A percentile compares a stretch with the other conserved stretches of the same genome.
Evolutionary conservation across 768 basidiomycete species (phyloP).

Genomic region (Termitomyces sp.): DNA sequence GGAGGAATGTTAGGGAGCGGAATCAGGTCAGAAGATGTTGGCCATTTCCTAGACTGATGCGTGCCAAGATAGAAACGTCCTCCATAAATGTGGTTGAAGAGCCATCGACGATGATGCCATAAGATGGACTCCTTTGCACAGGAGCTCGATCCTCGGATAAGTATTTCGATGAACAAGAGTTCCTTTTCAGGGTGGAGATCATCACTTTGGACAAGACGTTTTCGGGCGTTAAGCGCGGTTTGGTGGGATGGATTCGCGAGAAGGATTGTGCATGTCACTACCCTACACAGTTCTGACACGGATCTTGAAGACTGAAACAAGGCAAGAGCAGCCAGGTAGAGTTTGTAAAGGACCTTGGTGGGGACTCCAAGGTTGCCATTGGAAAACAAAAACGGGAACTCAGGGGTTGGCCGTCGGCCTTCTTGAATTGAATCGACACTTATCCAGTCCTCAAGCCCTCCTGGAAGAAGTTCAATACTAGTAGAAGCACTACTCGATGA

Average conservation of each 20-base stretch:
- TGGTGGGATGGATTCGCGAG: constrained; percentile 68
- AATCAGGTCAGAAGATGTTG: constrained; percentile 20
- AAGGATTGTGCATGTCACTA: constrained; percentile 47
- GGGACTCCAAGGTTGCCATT: constrained; percentile 66
- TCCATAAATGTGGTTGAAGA: constrained; percentile 35
- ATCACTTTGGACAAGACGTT: constrained; percentile 40
- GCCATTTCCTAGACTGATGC: constrained; percentile 16
- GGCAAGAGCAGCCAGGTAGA: constrained; percentile 44
- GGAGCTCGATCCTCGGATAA: constrained; percentile 48
- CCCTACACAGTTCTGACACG: constrained; percentile 14
- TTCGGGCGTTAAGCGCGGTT: constrained; percentile 62
- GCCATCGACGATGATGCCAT: constrained; percentile 73
- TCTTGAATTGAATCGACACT: constrained; percentile 14
- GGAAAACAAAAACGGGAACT: constrained; percentile 50
- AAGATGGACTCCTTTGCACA: constrained; percentile 63
- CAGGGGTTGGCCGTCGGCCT: constrained; percentile 19
- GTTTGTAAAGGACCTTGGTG: constrained; percentile 46
- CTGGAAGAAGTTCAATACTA: constrained; percentile 66
- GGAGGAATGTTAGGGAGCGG: constrained; percentile 32
- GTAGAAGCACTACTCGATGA: constrained; percentile 38
- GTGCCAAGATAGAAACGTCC: constrained; percentile 5
- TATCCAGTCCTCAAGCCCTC: constrained; percentile 46
- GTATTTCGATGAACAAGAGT: constrained; percentile 38
- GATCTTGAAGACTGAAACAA: constrained; percentile 29
- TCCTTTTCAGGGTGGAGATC: constrained; percentile 40